Percentiles rank a stretch among this genome's conserved stretches.
Conservation (phyloP, 2,329 filamentous ascomycete genomes). For the Ascosphaera acerosa region DNA sequence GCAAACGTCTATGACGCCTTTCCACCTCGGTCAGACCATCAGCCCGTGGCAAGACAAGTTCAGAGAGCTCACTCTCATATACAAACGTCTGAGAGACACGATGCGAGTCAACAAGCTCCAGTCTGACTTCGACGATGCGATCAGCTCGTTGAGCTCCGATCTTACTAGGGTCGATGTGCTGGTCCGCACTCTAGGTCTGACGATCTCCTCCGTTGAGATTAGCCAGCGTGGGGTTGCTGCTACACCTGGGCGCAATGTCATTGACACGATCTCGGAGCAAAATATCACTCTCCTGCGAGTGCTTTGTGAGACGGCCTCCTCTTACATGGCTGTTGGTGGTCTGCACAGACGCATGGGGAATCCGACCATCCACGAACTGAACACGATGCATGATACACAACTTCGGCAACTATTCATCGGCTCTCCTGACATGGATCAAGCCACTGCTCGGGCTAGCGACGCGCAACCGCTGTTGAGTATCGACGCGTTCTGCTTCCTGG, state of each 20-base stretch:
- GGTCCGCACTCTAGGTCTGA: conserved; percentile 40
- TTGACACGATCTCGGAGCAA: conserved; percentile 67
- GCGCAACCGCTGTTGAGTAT: conserved; percentile 15
- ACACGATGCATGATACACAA: conserved; percentile 42
- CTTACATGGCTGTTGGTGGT: conserved; percentile 55
- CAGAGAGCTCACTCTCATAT: conserved; percentile 27
- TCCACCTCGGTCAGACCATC: background rate
- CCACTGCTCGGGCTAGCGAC: conserved; percentile 10
- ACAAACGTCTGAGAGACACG: conserved; percentile 30
- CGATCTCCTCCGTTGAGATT: conserved; percentile 74
- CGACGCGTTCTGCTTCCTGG: conserved; percentile 35
- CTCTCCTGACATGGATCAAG: conserved; percentile 15
- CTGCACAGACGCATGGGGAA: conserved; percentile 35
- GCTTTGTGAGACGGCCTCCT: conserved; percentile 64
- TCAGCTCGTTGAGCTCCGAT: conserved; percentile 10
- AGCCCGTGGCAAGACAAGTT: conserved; percentile 5
- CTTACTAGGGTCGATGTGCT: conserved; percentile 21
- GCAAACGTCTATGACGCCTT: background rate
- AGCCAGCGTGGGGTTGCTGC: conserved; percentile 65
- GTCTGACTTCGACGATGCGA: conserved; percentile 20
- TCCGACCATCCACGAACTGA: conserved; percentile 39
- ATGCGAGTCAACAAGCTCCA: conserved; percentile 25
- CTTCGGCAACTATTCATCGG: conserved; percentile 50
- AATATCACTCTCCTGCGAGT: conserved; percentile 68
- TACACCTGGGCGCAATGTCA: conserved; percentile 43